Base-by-base conservation (phyloP, 1,284 basidiomycete species). In the Ceratobasidium sp. region DNA sequence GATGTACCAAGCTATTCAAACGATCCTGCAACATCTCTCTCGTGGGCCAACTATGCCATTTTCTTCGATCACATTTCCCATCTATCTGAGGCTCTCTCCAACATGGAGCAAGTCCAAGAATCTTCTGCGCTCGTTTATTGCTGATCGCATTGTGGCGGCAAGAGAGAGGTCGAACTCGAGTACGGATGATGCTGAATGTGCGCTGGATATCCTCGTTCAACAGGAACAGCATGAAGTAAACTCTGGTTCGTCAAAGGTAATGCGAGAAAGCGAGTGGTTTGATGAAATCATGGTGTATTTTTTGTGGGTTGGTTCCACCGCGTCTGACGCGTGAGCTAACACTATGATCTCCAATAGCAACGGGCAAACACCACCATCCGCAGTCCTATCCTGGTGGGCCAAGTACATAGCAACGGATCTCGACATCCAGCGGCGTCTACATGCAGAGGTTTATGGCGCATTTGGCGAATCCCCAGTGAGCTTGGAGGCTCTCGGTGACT, bases 291-390 rank as follows among this genome's bases (percentile, higher is more conserved):
- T 53, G 50, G 36, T 41, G 9, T 67, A 41, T 16, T 41, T 67
- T 23, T 16, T 67, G 64, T 67, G 36, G 55, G 64, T 55, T n/a
- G n/a, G n/a, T n/a, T n/a, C n/a, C n/a, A n/a, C n/a, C n/a, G 32
- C 30, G 23, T 14, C 34, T 43, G 32, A n/a, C 14, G 36, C 36
- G 32, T 30, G 16, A 28, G 14, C 0, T 36, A 12, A 3, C 6
- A 36, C 53, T 32, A 21, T 41, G 9, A 45, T 34, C 46, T 21
- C 32, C 28, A 41, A 32, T 21, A 32, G 18, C 8, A 45, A 57
- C n/a, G 64, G 64, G 6, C 50, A 62, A 30, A 28, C 9, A 30
- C 18, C 64, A 12, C n/a, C 50, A 1, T 46, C 48, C 3, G 52
- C 14, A 18, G 48, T 28, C 2, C 52, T 67, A 21, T n/a, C 36